These are phyloP conservation scores for Parafenestella ontariensis DNA, from an alignment of 2,329 filamentous ascomycete genomes.

Conservation along the genomic window DNA sequence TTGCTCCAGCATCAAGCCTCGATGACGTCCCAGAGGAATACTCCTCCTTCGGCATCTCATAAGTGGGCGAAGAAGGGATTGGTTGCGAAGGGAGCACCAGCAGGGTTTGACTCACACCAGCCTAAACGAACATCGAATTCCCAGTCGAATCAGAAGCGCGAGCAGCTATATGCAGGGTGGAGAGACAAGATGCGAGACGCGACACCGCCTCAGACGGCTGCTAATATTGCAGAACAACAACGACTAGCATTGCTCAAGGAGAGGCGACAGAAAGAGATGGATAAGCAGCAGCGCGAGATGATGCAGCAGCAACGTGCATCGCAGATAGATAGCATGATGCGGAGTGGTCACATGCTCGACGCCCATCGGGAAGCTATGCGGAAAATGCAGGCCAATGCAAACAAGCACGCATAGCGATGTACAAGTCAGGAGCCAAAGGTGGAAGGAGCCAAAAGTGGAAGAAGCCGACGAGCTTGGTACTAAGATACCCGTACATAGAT, in stretches of 20 bases:
- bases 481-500: background rate
- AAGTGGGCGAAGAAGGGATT: slow-evolving; percentile 41
- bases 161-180: slow-evolving; percentile 46
- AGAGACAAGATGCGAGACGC: slow-evolving; percentile 41
- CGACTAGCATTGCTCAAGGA: slow-evolving; percentile 63
- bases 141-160: slow-evolving; percentile 40
- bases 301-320: slow-evolving; percentile 67
- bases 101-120: slow-evolving; percentile 49
- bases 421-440: background rate
- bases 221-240: slow-evolving; percentile 43
- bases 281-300: slow-evolving; percentile 64
- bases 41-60: slow-evolving; percentile 36
- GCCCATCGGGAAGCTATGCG: slow-evolving; percentile 81
- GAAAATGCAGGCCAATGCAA: slow-evolving; percentile 73
- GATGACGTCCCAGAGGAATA: slow-evolving; percentile 14
- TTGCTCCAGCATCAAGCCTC: slow-evolving; percentile 18
- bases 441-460: too few relatives aligned
- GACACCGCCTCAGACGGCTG: slow-evolving; percentile 25
- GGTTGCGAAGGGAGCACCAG: slow-evolving; percentile 26
- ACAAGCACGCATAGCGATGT: slow-evolving; percentile 40
- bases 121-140: slow-evolving; percentile 37
- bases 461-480: background rate
- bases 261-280: slow-evolving; percentile 67
- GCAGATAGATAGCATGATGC: slow-evolving; percentile 76
- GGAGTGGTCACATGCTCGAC: slow-evolving; percentile 75